Conservation (phyloP, 495 filamentous ascomycete genomes). For the Xylaria palmicola region DNA sequence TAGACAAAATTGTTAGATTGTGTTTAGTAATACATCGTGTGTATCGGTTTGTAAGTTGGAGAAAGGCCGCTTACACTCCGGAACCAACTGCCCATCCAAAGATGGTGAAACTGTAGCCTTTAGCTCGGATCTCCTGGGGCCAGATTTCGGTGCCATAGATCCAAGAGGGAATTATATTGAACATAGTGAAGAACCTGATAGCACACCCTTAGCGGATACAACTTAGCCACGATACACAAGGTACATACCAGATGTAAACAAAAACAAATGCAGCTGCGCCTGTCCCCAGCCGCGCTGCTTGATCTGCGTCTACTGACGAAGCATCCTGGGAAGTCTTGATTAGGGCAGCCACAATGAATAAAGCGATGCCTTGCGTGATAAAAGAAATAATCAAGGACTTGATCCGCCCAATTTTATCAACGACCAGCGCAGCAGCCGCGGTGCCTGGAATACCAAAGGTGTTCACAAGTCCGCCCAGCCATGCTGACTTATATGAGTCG, state of each 20-base stretch:
- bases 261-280: constrained; percentile 6
- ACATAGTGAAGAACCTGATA: constrained; percentile 19
- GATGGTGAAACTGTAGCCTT: constrained; percentile 58
- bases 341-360: constrained; percentile 53
- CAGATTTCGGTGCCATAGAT: constrained; percentile 61
- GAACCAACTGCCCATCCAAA: constrained; percentile 59
- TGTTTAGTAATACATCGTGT: neutral
- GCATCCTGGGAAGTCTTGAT: constrained; percentile 27
- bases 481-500: constrained; percentile 19
- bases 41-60: neutral
- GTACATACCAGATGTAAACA: constrained; percentile 15
- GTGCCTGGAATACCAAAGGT: constrained; percentile 21
- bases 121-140: constrained; percentile 50
- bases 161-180: constrained; percentile 31
- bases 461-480: constrained; percentile 19
- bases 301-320: neutral
- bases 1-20: neutral
- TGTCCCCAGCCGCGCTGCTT: neutral
- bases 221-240: neutral
- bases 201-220: neutral
- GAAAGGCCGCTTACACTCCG: constrained; percentile 19
- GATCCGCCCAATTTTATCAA: constrained; percentile 54
- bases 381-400: constrained; percentile 56
- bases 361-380: constrained; percentile 47
- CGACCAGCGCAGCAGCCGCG: constrained; percentile 34